Base-by-base conservation (phyloP, 768 basidiomycete genomes). In the Harrya chromipes region DNA sequence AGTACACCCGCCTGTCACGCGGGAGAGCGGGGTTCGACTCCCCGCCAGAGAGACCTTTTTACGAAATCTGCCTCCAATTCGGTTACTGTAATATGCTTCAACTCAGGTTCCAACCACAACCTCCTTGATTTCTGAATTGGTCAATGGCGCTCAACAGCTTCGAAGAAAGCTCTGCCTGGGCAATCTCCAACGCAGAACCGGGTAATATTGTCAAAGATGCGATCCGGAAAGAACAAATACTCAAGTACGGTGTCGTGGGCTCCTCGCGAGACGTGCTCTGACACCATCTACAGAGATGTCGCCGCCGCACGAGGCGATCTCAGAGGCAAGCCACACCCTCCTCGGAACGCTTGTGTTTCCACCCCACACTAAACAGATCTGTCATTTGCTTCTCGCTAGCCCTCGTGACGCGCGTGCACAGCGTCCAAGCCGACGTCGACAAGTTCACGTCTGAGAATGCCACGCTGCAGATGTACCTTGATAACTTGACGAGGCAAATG, bases 401-500 rank as follows among this genome's bases (percentile, higher is more conserved):
- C 46, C 74, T 92, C 54, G 63, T 88, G 27, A 72, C 73, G 14
- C 81, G 86, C 53, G 83, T 85, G 3, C 81, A 86, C 54, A 70
- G 72, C 24, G 82, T 87, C 9, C 86, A 92, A 69, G 75, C 74
- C 49, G 90, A 93, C 55, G 78, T 88, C n/a, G 86, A 91, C 53
- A 90, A 87, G 66, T 74, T 93, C 19, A 70, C 75, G 2, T 86
- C 88, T 4, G 86, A 84, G 43, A 93, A 93, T 55, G 83, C 84
- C 49, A 91, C 84, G 6, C 70, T 93, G 47, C 90, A 93, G 62
- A 86, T 84, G 82, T 93, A 93, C 62, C 90, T 91, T 61, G 89
- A 93, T 63, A 93, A 93, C 58, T 64, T 93, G 59, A 92, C 90
- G 0, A 76, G 88, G 60, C 90, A 93, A 67, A 88, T 91, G 83